phyloP scores from a whole-genome alignment of 805 yeast genomes.

The Pichia kluyveri region DNA sequence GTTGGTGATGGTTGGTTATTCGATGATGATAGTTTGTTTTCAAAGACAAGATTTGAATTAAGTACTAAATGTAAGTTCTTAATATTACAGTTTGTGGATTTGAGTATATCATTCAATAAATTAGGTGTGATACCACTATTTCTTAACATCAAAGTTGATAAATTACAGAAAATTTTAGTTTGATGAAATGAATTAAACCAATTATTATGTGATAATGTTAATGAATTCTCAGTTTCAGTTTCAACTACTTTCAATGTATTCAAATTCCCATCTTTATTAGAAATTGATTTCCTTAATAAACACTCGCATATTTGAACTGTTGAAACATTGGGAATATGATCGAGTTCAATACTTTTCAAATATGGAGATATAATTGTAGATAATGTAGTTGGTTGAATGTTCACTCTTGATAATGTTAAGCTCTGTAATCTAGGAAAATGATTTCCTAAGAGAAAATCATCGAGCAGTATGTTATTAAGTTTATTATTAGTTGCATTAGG shows the following conservation, averaged over 20 bases:
- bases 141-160: neutral
- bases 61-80: neutral
- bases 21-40: neutral
- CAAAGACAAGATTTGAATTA: neutral
- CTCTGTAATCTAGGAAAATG: neutral
- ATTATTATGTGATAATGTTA: neutral
- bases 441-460: neutral
- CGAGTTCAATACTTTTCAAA: neutral
- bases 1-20: neutral
- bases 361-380: neutral
- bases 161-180: neutral
- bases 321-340: neutral
- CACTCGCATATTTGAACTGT: neutral
- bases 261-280: neutral
- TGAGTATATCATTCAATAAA: neutral
- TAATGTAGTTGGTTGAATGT: neutral
- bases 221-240: neutral
- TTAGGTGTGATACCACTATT: constrained; percentile 3
- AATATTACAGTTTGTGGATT: neutral
- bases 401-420: neutral
- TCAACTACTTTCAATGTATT: neutral
- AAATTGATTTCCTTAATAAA: neutral
- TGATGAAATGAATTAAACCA: neutral
- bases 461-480: neutral
- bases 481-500: neutral